Percentiles rank a stretch among this genome's conserved stretches.
These are phyloP conservation scores for Purshia tridentata DNA, from an alignment of 306 rosid genomes.

Conservation along the genomic window DNA sequence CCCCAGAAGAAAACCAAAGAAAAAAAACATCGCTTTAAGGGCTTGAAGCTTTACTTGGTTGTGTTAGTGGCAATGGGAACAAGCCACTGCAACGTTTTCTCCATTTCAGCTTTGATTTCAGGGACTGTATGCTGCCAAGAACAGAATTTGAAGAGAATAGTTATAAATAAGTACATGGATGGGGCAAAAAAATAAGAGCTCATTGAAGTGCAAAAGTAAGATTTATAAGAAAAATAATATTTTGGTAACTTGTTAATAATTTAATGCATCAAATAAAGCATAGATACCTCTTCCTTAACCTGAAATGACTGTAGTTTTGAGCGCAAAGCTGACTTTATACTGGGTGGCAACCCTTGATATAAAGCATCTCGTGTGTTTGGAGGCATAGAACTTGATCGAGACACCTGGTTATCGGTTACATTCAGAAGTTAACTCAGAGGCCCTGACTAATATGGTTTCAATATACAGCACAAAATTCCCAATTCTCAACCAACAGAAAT, in stretches of 20 bases:
- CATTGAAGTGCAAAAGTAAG: neutral
- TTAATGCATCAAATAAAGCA: constrained; percentile 5
- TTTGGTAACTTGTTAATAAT: neutral
- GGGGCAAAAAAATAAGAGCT: neutral
- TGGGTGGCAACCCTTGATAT: constrained; percentile 93
- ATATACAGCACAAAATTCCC: neutral
- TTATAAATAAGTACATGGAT: neutral
- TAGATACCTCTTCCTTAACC: constrained; percentile 80
- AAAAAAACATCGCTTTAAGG: constrained; percentile 6
- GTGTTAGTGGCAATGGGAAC: constrained; percentile 91
- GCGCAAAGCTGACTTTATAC: constrained; percentile 81
- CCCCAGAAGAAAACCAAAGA: neutral
- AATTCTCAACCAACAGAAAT: neutral
- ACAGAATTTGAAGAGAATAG: neutral
- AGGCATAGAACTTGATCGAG: constrained; percentile 94
- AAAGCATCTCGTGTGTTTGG: constrained; percentile 92
- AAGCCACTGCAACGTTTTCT: constrained; percentile 93
- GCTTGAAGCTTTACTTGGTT: constrained; percentile 59
- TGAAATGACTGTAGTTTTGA: constrained; percentile 76
- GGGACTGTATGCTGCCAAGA: constrained; percentile 77
- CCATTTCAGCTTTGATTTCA: constrained; percentile 95
- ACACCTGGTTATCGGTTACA: constrained; percentile 68
- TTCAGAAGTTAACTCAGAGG: constrained; percentile 9
- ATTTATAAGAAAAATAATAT: neutral
- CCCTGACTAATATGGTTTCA: neutral